Evolutionary conservation across 108 stramenopile genomes (phyloP).

Genomic region (Nitzschia sp.): DNA sequence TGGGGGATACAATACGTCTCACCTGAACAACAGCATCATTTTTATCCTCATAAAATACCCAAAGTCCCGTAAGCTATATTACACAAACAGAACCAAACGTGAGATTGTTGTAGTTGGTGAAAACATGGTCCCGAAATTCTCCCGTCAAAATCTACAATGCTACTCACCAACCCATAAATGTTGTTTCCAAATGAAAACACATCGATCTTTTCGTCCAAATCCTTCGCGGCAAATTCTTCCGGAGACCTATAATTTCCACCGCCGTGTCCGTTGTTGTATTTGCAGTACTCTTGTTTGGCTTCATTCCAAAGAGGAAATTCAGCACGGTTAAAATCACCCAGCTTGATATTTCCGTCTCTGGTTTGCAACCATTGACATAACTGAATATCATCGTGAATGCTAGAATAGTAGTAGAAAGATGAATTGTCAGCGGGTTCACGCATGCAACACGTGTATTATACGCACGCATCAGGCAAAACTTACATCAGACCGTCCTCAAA

Average conservation of each 20-base stretch:
- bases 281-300: conserved; percentile 61
- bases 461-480: neutral
- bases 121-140: no score
- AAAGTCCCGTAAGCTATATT: conserved; percentile 50
- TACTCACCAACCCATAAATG: conserved; percentile 59
- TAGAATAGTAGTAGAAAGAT: no score
- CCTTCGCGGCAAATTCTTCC: conserved; percentile 51
- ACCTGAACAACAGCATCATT: conserved; percentile 51
- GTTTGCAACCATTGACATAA: conserved; percentile 78
- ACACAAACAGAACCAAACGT: neutral
- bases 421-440: no score
- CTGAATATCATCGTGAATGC: conserved; percentile 81
- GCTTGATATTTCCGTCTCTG: conserved; percentile 58
- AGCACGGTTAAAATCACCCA: conserved; percentile 85
- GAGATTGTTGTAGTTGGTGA: no score
- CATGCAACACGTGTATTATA: no score
- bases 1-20: no score
- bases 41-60: conserved; percentile 67
- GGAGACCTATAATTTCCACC: conserved; percentile 67
- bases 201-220: conserved; percentile 78
- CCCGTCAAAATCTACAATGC: no score
- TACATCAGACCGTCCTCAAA: conserved; percentile 57
- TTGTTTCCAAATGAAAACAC: conserved; percentile 77
- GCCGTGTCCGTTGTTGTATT: conserved; percentile 63
- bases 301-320: conserved; percentile 58